Evolutionary conservation across 192 early-diverging fungal species (phyloP), one percentile per base, ranked within the genome.

Genomic region (Entomortierella chlamydospora): DNA sequence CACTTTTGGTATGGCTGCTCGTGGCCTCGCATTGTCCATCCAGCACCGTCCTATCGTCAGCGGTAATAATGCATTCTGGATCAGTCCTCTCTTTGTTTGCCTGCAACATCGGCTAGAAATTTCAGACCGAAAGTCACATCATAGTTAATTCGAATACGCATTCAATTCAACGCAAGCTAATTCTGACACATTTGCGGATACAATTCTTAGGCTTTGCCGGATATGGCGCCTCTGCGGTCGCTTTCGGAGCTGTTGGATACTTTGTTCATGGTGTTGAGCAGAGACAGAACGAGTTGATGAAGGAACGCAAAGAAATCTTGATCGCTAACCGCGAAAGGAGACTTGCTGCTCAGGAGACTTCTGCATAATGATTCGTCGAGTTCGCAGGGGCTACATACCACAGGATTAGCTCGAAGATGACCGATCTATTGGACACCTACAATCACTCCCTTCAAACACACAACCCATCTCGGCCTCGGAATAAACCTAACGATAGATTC

Each of bases 281-380:
- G 67, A 78, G 74, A 70, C 74, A 78, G 51, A 64, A 63, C 51
- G 67, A 78, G 62, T 52, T 78, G 58, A 54, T 78, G 67, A 78
- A 78, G 66, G 74, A 78, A 28, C 74, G 74, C 67, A 69, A 64
- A 56, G 61, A 69, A 0, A 47, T 70, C 37, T 69, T 78, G 61
- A 22, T 28, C 52, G 74, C 74, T 49, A 78, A 78, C 61, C 74
- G 74, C 56, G 67, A 68, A 49, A 78, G 67, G 67, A 78, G 67
- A 68, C 54, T 63, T 52, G 66, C 58, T 34, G 52, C 52, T 43
- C 58, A 65, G 63, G 71, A 73, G 37, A 63, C 62, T 25, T 51
- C 64, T 25, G 64, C 64, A 55, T 67, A 67, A 67, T n/a, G n/a
- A n/a, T n/a, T n/a, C n/a, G n/a, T n/a, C n/a, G n/a, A n/a, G 55